Evolutionary conservation across 495 filamentous ascomycete species (phyloP), one percentile per base, ranked within the genome.

Genomic region (Hypoxylon intermedium): DNA sequence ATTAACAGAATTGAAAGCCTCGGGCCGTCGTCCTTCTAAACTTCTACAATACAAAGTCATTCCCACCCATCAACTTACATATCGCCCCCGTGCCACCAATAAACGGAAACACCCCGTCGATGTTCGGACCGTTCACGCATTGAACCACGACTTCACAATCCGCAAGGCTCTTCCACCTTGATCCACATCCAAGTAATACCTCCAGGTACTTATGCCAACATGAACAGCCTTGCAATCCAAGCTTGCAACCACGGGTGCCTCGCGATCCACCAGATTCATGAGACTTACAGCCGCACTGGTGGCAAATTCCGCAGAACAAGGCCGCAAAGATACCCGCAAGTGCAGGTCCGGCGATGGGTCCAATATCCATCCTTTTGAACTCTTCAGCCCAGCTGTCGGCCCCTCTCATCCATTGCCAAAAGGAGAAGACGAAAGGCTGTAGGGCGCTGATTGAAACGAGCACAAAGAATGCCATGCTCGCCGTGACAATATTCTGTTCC

Each of bases 121-220:
- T n/a, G n/a, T n/a, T n/a, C n/a, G n/a, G n/a, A n/a, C n/a, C n/a
- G n/a, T 34, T 34, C 31, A 30, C 9, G 28, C 46, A 50, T 21
- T 36, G 12, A 50, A 37, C 18, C 33, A 50, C 6, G 28, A 6
- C 11, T 34, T 50, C 46, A 16, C 26, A 36, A 50, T 50, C 9
- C 31, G 15, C 46, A 50, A 37, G 15, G 31, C 12, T 11, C 12
- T 34, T 34, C 28, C 19, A 23, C 9, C 23, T 0, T 50, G 6
- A 21, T 15, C 31, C 46, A 50, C 0, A 9, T 50, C 46, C 13
- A 50, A 21, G 15, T 50, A 50, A 36, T 50, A 50, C 46, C 46
- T 50, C 46, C 46, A 50, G 6, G 26, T 37, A 23, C 46, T 50
- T 15, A 50, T 15, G 15, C 46, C 46, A 37, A 50, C 46, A 50